Evolutionary conservation across 768 basidiomycete species (phyloP).

Genomic region (Boletus tomentosulus): DNA sequence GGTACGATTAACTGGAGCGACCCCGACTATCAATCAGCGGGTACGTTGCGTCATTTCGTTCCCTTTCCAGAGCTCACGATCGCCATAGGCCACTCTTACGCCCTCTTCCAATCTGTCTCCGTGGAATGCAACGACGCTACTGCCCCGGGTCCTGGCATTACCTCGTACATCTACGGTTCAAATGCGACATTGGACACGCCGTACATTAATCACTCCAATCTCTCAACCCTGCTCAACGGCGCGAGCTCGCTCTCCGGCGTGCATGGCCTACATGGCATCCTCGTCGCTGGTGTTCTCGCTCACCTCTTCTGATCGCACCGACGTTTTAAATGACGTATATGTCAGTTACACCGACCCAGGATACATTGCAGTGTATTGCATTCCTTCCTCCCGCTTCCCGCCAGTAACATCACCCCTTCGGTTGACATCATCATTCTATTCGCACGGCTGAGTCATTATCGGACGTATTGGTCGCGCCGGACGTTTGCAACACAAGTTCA

Average conservation of each 20-base stretch:
- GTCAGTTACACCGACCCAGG: no score
- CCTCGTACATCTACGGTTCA: constrained; percentile 60
- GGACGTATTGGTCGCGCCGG: no score
- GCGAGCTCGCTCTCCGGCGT: constrained; percentile 9
- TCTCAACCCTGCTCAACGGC: constrained; percentile 49
- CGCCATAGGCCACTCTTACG: constrained; percentile 61
- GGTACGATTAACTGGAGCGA: constrained; percentile 81
- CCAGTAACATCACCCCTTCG: no score
- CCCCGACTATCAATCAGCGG: constrained; percentile 69
- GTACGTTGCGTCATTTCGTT: constrained; percentile 24
- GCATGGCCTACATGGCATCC: constrained; percentile 9
- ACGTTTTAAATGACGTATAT: background rate
- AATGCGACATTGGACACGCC: constrained; percentile 43
- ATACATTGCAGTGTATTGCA: no score
- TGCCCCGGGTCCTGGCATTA: constrained; percentile 41
- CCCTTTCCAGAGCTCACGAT: background rate
- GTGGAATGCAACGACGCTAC: constrained; percentile 58
- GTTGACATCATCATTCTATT: no score
- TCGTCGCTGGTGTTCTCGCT: constrained; percentile 14
- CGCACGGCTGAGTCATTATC: no score
- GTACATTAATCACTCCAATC: constrained; percentile 46
- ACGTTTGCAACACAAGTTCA: no score
- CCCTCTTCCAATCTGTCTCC: constrained; percentile 55
- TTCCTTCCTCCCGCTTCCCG: no score
- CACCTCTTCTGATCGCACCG: constrained; percentile 16